Conservation (phyloP, 2,329 filamentous ascomycete species). For the Aspergillus thermomutatus region DNA sequence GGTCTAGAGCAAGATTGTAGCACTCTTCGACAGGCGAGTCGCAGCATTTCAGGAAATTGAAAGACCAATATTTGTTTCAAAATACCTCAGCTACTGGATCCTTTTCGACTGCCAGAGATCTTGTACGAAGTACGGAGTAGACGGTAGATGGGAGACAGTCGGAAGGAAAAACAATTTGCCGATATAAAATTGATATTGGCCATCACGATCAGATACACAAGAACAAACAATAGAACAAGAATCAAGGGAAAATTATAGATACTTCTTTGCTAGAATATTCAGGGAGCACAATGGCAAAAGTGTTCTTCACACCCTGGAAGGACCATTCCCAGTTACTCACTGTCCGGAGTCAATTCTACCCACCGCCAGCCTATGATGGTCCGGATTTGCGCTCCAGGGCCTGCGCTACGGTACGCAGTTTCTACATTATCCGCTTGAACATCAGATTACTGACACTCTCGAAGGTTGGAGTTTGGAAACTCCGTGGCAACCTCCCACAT, state of each 20-base stretch:
- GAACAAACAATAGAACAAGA: neutral
- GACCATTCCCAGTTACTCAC: constrained; percentile 33
- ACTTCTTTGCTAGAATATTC: neutral
- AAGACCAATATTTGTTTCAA: neutral
- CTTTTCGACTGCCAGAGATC: neutral
- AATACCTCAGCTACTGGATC: neutral
- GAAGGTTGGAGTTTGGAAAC: constrained; percentile 45
- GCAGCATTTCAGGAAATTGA: no score
- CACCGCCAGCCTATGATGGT: constrained; percentile 27
- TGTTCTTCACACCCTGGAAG: constrained; percentile 44
- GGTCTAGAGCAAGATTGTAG: no score
- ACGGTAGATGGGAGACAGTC: neutral
- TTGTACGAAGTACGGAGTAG: no score
- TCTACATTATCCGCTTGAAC: constrained; percentile 1
- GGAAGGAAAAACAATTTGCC: constrained; percentile 17
- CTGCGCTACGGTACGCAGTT: constrained; percentile 36
- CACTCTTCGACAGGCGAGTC: no score
- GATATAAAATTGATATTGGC: constrained; percentile 16
- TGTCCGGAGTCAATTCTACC: constrained; percentile 41
- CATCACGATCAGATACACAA: neutral
- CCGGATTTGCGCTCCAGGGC: constrained; percentile 38
- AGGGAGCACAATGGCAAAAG: constrained; percentile 33
- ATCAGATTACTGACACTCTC: neutral
- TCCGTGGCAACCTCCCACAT: constrained; percentile 44
- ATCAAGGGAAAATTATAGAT: neutral